These are phyloP conservation scores for Curvularia hawaiiensis DNA, from an alignment of 2,329 filamentous ascomycete species.

Conservation along the genomic window DNA sequence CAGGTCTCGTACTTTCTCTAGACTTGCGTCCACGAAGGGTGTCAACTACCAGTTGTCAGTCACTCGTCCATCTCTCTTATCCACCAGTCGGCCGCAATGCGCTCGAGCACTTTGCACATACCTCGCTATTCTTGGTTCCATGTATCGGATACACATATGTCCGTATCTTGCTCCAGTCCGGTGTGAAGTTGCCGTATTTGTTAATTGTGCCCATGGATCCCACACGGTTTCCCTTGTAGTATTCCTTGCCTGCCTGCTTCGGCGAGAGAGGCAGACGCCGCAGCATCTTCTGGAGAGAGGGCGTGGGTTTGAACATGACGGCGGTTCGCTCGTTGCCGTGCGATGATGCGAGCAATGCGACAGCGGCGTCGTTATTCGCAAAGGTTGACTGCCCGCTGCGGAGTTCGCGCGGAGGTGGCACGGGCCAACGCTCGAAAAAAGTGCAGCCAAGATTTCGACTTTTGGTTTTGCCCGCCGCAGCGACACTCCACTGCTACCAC, in stretches of 20 bases:
- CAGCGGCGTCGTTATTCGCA: constrained; percentile 3
- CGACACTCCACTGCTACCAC: constrained; percentile 9
- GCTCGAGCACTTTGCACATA: constrained; percentile 6
- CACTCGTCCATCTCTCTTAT: no score
- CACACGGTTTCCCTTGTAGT: constrained; percentile 94
- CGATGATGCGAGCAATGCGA: constrained; percentile 7
- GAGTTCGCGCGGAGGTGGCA: constrained; percentile 25
- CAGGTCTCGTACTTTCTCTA: constrained; percentile 50
- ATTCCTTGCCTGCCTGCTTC: constrained; percentile 91
- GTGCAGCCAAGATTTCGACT: constrained; percentile 34
- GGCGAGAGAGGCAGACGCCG: constrained; percentile 83
- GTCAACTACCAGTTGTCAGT: constrained; percentile 64
- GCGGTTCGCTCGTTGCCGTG: not conserved
- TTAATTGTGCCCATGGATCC: constrained; percentile 87
- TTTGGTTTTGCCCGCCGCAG: constrained; percentile 11
- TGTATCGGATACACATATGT: constrained; percentile 82
- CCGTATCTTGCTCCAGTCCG: constrained; percentile 87
- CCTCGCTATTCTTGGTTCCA: constrained; percentile 58
- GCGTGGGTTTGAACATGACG: constrained; percentile 69
- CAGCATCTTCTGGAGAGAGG: constrained; percentile 69
- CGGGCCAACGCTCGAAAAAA: constrained; percentile 28
- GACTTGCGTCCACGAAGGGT: constrained; percentile 72
- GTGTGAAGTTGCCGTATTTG: constrained; percentile 79
- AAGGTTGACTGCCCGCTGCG: constrained; percentile 17
- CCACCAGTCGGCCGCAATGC: constrained; percentile 1